Evolutionary conservation across 306 rosid genomes (phyloP).

Genomic region (Morella rubra): DNA sequence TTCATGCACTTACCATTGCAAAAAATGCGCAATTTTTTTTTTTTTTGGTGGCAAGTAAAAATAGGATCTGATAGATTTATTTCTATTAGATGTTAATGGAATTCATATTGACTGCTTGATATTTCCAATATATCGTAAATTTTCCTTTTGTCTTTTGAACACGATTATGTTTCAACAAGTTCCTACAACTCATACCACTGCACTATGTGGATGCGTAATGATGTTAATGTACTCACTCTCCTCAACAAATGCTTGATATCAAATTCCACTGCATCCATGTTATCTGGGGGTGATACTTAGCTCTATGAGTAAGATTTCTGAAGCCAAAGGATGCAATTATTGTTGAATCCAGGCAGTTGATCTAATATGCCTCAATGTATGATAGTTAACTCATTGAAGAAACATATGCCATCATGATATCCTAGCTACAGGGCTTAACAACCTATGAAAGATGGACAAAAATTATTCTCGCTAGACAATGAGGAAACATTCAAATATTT

Average conservation of each 20-base stretch:
- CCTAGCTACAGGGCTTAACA: slow-evolving; percentile 2
- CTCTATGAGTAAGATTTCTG: neutral
- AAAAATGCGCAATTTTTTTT: neutral
- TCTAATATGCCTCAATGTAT: slow-evolving; percentile 1
- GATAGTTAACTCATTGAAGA: slow-evolving; percentile 9
- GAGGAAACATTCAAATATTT: neutral
- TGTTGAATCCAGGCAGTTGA: slow-evolving; percentile 14
- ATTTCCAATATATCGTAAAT: neutral
- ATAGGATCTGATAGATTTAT: neutral
- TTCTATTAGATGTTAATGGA: neutral
- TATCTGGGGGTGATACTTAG: neutral
- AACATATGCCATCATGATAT: slow-evolving; percentile 8
- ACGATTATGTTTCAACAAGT: neutral
- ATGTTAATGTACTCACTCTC: neutral
- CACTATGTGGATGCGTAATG: neutral
- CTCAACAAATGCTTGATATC: neutral
- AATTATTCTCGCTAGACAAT: neutral
- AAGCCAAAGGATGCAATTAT: slow-evolving; percentile 6
- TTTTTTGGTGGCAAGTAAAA: neutral
- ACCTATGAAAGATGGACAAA: slow-evolving; percentile 7
- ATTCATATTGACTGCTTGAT: neutral
- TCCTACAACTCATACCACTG: neutral
- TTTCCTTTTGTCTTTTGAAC: neutral
- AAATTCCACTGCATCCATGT: neutral
- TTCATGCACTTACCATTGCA: neutral